Conservation (phyloP, 1,139 yeast genomes). For the Zhuliangozyma parablackwelliae region DNA sequence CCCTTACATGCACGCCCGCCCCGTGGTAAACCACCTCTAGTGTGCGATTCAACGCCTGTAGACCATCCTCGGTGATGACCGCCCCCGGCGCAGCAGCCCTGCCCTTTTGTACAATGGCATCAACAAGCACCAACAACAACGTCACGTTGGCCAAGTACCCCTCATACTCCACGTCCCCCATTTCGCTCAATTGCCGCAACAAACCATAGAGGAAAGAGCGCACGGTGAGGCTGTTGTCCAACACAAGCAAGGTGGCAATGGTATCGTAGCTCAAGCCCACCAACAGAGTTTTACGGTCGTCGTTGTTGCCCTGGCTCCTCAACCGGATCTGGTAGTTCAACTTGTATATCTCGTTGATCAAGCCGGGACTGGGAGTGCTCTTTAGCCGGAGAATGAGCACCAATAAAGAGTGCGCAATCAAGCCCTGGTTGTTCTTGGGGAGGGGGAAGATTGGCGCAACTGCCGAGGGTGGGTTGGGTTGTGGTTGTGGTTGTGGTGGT, state of each 20-base stretch:
- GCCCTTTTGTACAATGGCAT: slow-evolving; percentile 7
- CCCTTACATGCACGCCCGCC: slow-evolving; percentile 2
- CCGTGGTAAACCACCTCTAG: background rate
- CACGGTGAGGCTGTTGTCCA: slow-evolving; percentile 28
- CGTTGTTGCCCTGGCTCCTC: slow-evolving; percentile 6
- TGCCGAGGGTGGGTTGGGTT: background rate
- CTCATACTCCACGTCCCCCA: slow-evolving; percentile 5
- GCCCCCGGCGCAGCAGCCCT: background rate
- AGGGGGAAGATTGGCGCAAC: slow-evolving; percentile 27
- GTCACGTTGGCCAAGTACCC: slow-evolving; percentile 17
- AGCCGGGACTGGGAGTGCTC: slow-evolving; percentile 31
- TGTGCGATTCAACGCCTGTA: slow-evolving; percentile 6
- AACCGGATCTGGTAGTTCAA: slow-evolving; percentile 36
- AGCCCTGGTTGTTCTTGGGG: slow-evolving; percentile 25
- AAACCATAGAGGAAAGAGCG: slow-evolving; percentile 23
- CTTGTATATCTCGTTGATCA: slow-evolving; percentile 39
- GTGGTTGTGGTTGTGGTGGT: background rate
- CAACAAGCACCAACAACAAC: slow-evolving; percentile 17
- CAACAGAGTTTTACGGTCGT: slow-evolving; percentile 8
- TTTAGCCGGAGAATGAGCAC: slow-evolving; percentile 30
- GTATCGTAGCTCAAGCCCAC: slow-evolving; percentile 32
- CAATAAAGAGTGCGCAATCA: slow-evolving; percentile 22
- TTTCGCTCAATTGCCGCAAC: slow-evolving; percentile 11
- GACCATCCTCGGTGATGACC: slow-evolving; percentile 1
- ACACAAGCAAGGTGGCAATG: slow-evolving; percentile 26